Evolutionary conservation across 352 stramenopile genomes (phyloP).

Genomic region (Pythium brachiatum): DNA sequence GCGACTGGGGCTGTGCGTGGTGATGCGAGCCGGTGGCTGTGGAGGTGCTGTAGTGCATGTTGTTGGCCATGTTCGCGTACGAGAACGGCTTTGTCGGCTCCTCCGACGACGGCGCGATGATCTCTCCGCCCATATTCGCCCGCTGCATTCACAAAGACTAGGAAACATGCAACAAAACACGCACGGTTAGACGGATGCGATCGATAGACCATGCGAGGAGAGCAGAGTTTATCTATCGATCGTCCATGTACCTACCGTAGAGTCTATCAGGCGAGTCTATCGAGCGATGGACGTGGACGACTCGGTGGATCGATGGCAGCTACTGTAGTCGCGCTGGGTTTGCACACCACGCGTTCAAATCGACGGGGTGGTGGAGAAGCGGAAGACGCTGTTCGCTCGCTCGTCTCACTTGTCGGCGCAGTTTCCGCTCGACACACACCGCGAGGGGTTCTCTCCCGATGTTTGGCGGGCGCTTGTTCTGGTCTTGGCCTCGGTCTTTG

Average conservation of each 20-base stretch:
- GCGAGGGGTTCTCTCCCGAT: conserved; percentile 17
- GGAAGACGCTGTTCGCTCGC: background rate
- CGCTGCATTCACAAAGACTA: conserved; percentile 27
- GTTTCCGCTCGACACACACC: conserved; percentile 17
- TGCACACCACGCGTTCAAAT: background rate
- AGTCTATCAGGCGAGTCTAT: background rate
- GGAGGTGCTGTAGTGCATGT: conserved; percentile 21
- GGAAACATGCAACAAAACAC: background rate
- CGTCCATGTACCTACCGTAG: background rate
- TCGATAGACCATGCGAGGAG: too few species aligned
- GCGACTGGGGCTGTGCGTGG: background rate
- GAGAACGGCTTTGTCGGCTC: conserved; percentile 25
- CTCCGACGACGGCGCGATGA: conserved; percentile 28
- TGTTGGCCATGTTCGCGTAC: conserved; percentile 19
- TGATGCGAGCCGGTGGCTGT: conserved; percentile 1
- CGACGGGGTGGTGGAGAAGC: background rate
- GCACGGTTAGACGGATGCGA: background rate
- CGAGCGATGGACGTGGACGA: background rate
- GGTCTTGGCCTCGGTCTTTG: conserved; percentile 9
- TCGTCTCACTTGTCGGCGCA: conserved; percentile 16
- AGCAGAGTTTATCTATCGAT: too few species aligned
- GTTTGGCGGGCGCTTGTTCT: conserved; percentile 29
- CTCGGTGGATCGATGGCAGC: background rate
- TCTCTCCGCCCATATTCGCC: conserved; percentile 35
- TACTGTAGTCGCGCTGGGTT: background rate